Percentiles rank a stretch among this genome's conserved stretches.
Evolutionary conservation across 306 rosid species (phyloP).

Genomic region (Ammopiptanthus mongolicus): DNA sequence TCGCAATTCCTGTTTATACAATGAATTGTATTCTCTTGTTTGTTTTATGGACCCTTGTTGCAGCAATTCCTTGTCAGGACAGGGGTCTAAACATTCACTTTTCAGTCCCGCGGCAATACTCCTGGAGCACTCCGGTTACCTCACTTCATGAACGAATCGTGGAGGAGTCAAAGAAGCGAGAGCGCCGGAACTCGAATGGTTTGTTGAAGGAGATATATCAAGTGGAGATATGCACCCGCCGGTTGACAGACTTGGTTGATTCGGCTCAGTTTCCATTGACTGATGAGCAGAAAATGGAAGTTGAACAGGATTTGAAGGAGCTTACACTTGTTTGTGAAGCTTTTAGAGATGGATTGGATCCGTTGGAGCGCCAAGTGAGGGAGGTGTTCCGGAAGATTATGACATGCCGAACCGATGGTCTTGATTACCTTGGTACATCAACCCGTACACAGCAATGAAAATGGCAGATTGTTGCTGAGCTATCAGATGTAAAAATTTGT

Average conservation of each 20-base stretch:
- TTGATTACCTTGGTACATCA: constrained; percentile 55
- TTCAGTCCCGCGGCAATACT: constrained; percentile 54
- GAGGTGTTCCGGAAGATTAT: constrained; percentile 70
- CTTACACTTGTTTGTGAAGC: constrained; percentile 48
- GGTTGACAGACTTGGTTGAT: constrained; percentile 67
- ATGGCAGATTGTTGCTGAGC: constrained; percentile 22
- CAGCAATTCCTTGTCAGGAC: constrained; percentile 94
- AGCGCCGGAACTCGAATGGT: constrained; percentile 61
- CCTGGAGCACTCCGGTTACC: constrained; percentile 59
- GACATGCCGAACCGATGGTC: constrained; percentile 76
- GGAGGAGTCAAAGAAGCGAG: constrained; percentile 82
- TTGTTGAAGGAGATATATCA: constrained; percentile 86
- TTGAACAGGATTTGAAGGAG: constrained; percentile 52
- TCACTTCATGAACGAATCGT: constrained; percentile 63
- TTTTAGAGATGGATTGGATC: constrained; percentile 59
- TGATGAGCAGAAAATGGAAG: constrained; percentile 59
- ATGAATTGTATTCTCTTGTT: constrained; percentile 69
- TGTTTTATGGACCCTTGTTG: constrained; percentile 76
- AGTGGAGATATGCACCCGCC: constrained; percentile 58
- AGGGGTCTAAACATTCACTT: constrained; percentile 68
- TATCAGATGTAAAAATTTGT: constrained; percentile 47
- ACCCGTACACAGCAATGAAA: constrained; percentile 34
- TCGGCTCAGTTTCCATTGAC: constrained; percentile 70
- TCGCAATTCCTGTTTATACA: constrained; percentile 61
- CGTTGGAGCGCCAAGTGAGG: constrained; percentile 74